Evolutionary conservation across 257 asterid species (phyloP).

Genomic region (Solanum gracilifrons): DNA sequence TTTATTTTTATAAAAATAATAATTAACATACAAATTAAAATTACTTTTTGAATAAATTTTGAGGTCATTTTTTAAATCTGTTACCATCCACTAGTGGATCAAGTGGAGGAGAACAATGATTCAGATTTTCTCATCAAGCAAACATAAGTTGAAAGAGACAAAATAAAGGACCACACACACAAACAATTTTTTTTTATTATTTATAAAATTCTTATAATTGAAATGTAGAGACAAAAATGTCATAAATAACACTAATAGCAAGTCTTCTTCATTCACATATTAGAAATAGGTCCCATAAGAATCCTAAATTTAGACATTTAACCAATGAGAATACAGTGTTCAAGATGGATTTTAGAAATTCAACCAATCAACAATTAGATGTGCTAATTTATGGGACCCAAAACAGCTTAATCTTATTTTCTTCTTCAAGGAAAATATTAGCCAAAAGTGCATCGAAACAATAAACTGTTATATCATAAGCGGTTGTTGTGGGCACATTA

Average conservation of each 20-base stretch:
- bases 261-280: constrained; percentile 3
- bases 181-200: too few relatives aligned
- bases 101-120: constrained; percentile 16
- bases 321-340: constrained; percentile 36
- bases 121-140: constrained; percentile 5
- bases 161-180: constrained; percentile 33
- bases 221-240: constrained; percentile 17
- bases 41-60: background rate
- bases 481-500: background rate
- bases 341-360: constrained; percentile 20
- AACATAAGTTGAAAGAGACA: constrained; percentile 3
- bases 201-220: constrained; percentile 7
- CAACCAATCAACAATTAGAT: constrained; percentile 40
- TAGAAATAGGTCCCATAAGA: constrained; percentile 23
- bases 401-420: background rate
- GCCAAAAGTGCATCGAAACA: constrained; percentile 7
- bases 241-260: constrained; percentile 10
- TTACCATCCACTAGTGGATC: constrained; percentile 3
- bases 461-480: background rate
- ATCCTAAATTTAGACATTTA: constrained; percentile 22
- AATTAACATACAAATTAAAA: background rate
- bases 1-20: too few relatives aligned
- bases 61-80: constrained; percentile 3
- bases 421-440: background rate
- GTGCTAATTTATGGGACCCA: constrained; percentile 17